Evolutionary conservation across 768 basidiomycete genomes (phyloP), one percentile per base, ranked within the genome.

Genomic region (Botryobasidium botryosum): DNA sequence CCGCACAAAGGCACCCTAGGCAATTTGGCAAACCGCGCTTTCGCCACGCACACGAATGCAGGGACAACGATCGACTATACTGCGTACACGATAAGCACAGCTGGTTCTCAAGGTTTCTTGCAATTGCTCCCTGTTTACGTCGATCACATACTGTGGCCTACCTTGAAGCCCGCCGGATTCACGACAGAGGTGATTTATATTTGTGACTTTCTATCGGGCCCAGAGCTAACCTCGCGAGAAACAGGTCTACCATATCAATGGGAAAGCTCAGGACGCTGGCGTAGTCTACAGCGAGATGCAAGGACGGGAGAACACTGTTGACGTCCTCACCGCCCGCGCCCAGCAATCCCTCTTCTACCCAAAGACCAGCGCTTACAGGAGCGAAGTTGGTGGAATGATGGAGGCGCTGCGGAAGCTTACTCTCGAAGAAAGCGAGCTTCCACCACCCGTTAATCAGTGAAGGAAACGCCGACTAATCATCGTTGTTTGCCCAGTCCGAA

Each of bases 281-380:
- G 94, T 99, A 1, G 92, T 97, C 7, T 96, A 94, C 61, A 83
- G 81, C 56, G 84, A 90, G 64, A 94, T 94, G 90, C 86, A 91
- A 63, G 90, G 88, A 1, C 72, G 92, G 38, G 80, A 97, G 64
- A 96, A 97, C 56, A 88, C 84, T 0, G 75, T 85, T 2, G 77
- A 75, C 7, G 91, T 94, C 63, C 65, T 96, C 35, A 90, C 96
- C 83, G 75, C 79, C 29, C 70, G 90, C 55, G 91, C 85, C 27
- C 64, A 74, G 46, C 88, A 94, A 57, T 75, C 79, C 20, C 59
- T 79, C n/a, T 54, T 88, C 29, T 86, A 94, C 55, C 81, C 83
- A 24, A 61, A 69, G 31, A 74, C 70, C 17, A 96, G 83, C 56
- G 94, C 76, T 5, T 94, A 97, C 56, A 74, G 91, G 23, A 91